These are phyloP conservation scores for Paecilomyces dactylethromorphus DNA, from an alignment of 2,329 filamentous ascomycete genomes.

Conservation along the genomic window DNA sequence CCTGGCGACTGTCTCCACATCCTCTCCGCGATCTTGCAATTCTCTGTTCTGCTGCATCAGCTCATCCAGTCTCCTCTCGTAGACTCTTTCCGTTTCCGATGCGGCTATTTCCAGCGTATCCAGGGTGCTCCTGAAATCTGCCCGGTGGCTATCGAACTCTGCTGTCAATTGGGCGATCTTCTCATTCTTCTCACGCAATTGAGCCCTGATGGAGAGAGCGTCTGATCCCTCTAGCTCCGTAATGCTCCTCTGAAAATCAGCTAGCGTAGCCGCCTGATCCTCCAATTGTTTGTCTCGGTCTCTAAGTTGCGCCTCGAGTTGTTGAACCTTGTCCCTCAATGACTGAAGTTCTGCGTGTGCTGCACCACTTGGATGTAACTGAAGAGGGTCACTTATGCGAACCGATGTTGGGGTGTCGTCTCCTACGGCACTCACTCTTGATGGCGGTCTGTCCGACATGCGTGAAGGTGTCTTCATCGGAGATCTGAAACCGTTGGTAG, in stretches of 20 bases:
- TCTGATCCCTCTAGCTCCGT: constrained; percentile 80
- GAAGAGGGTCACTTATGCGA: constrained; percentile 22
- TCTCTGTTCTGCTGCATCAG: constrained; percentile 78
- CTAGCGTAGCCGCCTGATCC: constrained; percentile 73
- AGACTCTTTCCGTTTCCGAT: constrained; percentile 88
- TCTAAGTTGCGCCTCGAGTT: constrained; percentile 66
- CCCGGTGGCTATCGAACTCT: constrained; percentile 90
- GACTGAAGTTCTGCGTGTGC: constrained; percentile 23
- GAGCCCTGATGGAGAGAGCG: constrained; percentile 65
- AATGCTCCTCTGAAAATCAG: constrained; percentile 84
- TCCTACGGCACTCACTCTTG: constrained; percentile 29
- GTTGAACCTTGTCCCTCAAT: constrained; percentile 65
- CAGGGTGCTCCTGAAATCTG: constrained; percentile 93
- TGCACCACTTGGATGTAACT: constrained; percentile 11
- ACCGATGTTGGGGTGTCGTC: constrained; percentile 25
- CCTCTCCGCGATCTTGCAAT: constrained; percentile 72
- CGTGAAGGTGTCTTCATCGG: constrained; percentile 33
- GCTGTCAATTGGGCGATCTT: constrained; percentile 88
- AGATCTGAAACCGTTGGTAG: constrained; percentile 41
- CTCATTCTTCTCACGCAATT: constrained; percentile 91
- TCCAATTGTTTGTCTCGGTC: constrained; percentile 82
- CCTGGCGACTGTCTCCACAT: constrained; percentile 82
- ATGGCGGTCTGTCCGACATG: constrained; percentile 32
- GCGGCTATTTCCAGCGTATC: constrained; percentile 94
- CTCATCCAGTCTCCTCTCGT: constrained; percentile 57